Evolutionary conservation across 2,329 filamentous ascomycete genomes (phyloP).

Genomic region (Pleoardoris graminearum): DNA sequence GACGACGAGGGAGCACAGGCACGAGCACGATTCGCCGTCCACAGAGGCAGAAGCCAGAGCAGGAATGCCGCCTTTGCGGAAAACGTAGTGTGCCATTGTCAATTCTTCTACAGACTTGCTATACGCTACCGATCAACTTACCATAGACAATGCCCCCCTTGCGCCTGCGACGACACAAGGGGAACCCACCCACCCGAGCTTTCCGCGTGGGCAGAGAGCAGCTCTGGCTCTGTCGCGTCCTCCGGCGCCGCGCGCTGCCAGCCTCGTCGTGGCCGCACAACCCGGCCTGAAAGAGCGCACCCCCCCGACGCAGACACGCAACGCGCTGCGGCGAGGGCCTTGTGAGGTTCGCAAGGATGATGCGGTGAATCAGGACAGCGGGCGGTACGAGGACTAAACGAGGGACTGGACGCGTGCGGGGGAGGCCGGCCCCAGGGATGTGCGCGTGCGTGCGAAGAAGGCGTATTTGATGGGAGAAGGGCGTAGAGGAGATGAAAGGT

Average conservation of each 20-base stretch:
- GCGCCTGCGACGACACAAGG: background rate
- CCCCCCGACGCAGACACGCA: background rate
- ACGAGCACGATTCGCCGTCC: background rate
- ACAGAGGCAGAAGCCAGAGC: background rate
- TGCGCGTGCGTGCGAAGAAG: background rate
- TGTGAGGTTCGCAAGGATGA: background rate
- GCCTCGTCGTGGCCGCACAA: background rate
- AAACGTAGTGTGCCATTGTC: slow-evolving; percentile 1
- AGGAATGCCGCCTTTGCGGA: slow-evolving; percentile 3
- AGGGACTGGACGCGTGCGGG: background rate
- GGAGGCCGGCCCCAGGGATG: background rate
- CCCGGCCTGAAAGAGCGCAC: background rate
- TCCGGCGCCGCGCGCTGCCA: background rate
- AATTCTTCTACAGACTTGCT: background rate
- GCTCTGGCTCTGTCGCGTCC: background rate
- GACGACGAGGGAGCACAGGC: background rate
- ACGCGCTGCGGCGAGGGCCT: background rate
- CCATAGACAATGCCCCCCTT: background rate
- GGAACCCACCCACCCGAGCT: background rate
- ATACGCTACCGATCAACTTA: background rate
- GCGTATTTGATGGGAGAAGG: too few species aligned
- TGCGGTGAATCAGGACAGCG: background rate
- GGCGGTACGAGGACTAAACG: background rate
- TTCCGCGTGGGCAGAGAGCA: background rate
- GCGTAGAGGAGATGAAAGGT: too few species aligned